Base-by-base conservation (phyloP, 2,329 filamentous ascomycete species). In the Neofusicoccum ribis region DNA sequence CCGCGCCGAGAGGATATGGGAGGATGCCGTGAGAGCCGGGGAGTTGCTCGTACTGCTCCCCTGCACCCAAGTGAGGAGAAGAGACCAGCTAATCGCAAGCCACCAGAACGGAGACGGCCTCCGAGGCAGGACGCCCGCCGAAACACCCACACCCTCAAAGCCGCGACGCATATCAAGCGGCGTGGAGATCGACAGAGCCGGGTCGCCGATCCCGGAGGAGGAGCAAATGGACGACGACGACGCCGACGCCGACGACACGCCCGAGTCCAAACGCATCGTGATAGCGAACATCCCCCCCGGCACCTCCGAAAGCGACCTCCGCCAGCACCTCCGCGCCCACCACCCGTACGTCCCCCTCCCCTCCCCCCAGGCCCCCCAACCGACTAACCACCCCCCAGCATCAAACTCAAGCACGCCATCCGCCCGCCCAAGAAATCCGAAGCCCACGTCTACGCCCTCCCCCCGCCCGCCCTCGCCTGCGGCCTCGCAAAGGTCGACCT, bases 1-100 rank as follows among this genome's bases (percentile, higher is more conserved):
- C 17, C 43, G 51, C 3, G 63, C 63, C 3, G 63, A 64, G 51
- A 56, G 37, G 15, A 64, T 64, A 39, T 64, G 43, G 51, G 51
- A 64, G 34, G 63, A 64, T 15, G 63, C 63, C 1, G 36, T 46
- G 15, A 44, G 52, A 17, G 52, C 63, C 2, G 52, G 52, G 5
- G 63, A 58, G n/a, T 17, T 64, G 2, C 37, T 64, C 17, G 52
- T 44, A 44, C 14, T 7, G 27, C 27, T 7, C 27, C 27, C 6
- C 6, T 1, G 1, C 27, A 31, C 6, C 1, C 5, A 1, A 31
- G 27, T 1, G 23, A 31, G 27, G 27, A 31, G 27, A 31, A 7
- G 27, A 31, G 27, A 5, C 27, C 5, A 31, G 27, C 27, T 31
- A 31, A 31, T 1, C 27, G 6, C 27, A 5, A 5, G 27, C 7